Base-by-base conservation (phyloP, 768 basidiomycete genomes). In the Dictyophora rubrovolvata region DNA sequence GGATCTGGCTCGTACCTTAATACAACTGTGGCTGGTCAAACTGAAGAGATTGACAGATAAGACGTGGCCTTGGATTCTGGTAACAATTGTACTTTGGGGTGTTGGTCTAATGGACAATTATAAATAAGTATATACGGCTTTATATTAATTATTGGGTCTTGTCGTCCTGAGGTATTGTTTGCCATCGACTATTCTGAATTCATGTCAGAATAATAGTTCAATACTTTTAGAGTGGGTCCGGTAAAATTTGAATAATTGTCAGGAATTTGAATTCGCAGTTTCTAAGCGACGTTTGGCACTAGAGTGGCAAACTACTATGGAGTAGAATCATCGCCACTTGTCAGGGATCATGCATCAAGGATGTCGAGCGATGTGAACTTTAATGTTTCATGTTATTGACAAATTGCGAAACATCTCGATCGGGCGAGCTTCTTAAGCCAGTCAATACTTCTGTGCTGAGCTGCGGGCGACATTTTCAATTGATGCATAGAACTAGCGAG, bases 1-100 rank as follows among this genome's bases (percentile, higher is more conserved):
- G 63, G 86, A 88, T 67, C 77, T 90, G 22, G 65, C 76, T 20
- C 75, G 75, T 48, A 89, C 87, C 1, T 77, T 90, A 23, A 73
- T 74, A 2, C 66, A 75, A 36, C 74, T 90, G 12, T 84, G 83
- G 70, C 87, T 87, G 86, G 70, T 74, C 61, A 78, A 80, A 34
- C 88, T 87, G 86, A 72, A 74, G 49, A 70, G 34, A 36, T 20
- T 53, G 35, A 37, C 49, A 33, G 33, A 52, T 28, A 52, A 59
- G 21, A 59, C 57, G 11, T 59, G 57, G 57, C 22, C 50, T 33
- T 59, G 57, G 57, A 59, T 59, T 20, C 5, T 59, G 16, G 28
- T 59, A 48, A 59, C 57, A 10, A 9, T 59, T 22, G 34, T 52
- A 14, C 28, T 59, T 33, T 59, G 57, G 57, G 33, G 35, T 8